Evolutionary conservation across 2,329 filamentous ascomycete genomes (phyloP), one percentile per base, ranked within the genome.

Genomic region (Ophiocordyceps unilateralis): DNA sequence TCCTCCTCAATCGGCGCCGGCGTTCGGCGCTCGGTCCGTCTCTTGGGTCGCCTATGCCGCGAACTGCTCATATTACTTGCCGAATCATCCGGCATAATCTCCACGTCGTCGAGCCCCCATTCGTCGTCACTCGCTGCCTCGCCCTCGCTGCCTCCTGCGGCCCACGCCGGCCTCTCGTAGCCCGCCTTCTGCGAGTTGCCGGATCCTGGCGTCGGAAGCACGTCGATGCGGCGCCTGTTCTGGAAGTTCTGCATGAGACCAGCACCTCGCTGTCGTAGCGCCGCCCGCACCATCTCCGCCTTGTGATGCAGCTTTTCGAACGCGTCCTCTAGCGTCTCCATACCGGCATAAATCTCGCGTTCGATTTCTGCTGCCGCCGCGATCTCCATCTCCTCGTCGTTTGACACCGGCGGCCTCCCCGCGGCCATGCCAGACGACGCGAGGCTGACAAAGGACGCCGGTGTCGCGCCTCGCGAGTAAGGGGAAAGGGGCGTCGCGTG

Each of bases 341-440:
- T 96, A 47, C 88, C 85, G 28, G 78, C 72, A 62, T 89, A 95
- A 45, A 96, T 93, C 55, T 94, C 86, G 7, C 87, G 78, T 61
- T 96, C 89, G 34, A 95, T 79, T 61, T 95, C 89, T 8, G 86
- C 86, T 6, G 95, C 71, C 1, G 84, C 83, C 1, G 83, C 83
- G 53, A 95, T 88, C 58, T 95, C 89, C 43, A 84, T 85, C 55
- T 96, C 89, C 59, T 96, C 89, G 56, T 95, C 89, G 45, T 93
- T 76, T 4, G 87, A 88, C 4, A 96, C 88, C 2, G 76, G 68
- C 37, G 73, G 69, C 14, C 72, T 64, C 44, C 58, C 66, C 4
- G 63, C 60, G 7, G 60, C 58, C 11, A 57, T 51, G 0, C 64
- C 59, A 4, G 67, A 66, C 2, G 67, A 81, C 0, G 78, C 59